Evolutionary conservation across 768 basidiomycete species (phyloP).

Genomic region (Mycena venus): DNA sequence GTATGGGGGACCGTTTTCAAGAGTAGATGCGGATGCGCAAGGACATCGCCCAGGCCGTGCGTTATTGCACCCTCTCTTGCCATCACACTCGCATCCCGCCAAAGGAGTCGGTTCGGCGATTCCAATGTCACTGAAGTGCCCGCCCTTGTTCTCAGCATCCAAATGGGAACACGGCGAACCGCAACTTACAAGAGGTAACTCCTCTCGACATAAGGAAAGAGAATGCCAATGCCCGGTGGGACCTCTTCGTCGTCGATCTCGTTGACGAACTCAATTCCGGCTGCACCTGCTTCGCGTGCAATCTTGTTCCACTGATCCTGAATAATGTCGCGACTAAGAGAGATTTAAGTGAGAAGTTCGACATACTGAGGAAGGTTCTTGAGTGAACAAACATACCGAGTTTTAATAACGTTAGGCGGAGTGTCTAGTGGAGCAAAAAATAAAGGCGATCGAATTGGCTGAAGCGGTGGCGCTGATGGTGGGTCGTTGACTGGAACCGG

Average conservation of each 20-base stretch:
- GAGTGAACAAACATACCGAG: constrained; percentile 12
- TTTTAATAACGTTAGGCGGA: background rate
- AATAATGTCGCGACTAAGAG: constrained; percentile 8
- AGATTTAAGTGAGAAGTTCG: background rate
- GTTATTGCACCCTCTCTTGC: background rate
- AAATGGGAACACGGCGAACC: background rate
- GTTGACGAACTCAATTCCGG: constrained; percentile 26
- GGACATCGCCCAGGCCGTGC: background rate
- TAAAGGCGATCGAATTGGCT: background rate
- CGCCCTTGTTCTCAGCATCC: no score
- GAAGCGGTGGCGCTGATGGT: background rate
- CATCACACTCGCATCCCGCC: constrained; percentile 12
- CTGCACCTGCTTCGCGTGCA: constrained; percentile 24
- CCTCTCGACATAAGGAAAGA: constrained; percentile 28
- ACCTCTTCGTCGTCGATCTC: constrained; percentile 29
- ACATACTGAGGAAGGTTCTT: background rate
- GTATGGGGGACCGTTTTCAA: background rate
- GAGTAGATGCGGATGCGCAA: background rate
- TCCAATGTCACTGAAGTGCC: constrained; percentile 11
- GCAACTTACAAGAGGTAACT: constrained; percentile 19
- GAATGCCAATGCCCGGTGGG: constrained; percentile 19
- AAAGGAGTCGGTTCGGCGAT: background rate
- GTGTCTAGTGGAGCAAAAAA: background rate
- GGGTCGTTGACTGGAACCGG: background rate
- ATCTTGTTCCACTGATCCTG: constrained; percentile 24